Conservation (phyloP, 2,329 filamentous ascomycete genomes). For the Chrysosporium queenslandicum region DNA sequence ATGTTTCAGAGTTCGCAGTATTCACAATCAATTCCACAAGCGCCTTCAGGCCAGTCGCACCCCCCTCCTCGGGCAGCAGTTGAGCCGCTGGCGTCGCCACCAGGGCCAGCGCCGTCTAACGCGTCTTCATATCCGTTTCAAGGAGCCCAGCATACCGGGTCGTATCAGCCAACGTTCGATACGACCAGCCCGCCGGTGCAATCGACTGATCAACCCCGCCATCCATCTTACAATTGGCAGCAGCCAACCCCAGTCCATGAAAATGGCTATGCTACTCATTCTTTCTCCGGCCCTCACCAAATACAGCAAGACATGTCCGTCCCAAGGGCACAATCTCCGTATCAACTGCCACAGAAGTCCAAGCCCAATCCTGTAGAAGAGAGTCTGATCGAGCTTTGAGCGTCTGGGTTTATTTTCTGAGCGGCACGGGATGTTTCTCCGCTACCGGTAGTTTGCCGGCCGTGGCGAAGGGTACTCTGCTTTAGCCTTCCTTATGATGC, state of each 20-base stretch:
- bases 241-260: neutral
- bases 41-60: neutral
- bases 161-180: neutral
- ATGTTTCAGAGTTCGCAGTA: conserved; percentile 5
- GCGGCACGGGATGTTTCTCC: too few species aligned
- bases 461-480: too few species aligned
- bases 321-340: conserved; percentile 21
- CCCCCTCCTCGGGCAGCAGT: neutral
- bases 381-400: conserved; percentile 65
- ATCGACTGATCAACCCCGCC: neutral
- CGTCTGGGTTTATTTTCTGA: too few species aligned
- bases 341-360: conserved; percentile 46
- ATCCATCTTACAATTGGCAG: conserved; percentile 5
- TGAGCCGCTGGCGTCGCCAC: neutral
- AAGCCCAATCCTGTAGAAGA: conserved; percentile 54
- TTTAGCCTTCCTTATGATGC: too few species aligned
- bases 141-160: neutral
- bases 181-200: neutral
- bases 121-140: neutral
- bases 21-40: neutral
- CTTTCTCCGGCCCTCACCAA: conserved; percentile 18
- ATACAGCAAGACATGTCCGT: neutral
- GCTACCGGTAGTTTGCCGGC: too few species aligned
- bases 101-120: neutral
- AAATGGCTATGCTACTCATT: neutral